phyloP scores from a whole-genome alignment of 2,329 filamentous ascomycete genomes.

The Lachnellula subtilissima region DNA sequence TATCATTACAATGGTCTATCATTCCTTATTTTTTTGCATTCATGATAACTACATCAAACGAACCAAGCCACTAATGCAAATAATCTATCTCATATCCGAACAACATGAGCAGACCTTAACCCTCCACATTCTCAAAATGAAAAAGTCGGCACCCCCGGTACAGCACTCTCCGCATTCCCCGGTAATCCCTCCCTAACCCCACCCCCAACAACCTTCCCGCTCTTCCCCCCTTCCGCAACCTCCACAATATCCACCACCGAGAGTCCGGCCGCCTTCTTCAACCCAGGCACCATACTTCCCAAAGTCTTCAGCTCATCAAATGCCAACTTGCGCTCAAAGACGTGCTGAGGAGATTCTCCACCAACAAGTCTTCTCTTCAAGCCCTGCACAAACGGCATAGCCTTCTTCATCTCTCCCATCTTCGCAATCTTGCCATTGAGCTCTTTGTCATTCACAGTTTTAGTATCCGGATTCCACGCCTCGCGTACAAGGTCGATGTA shows the following conservation, averaged over 20 bases:
- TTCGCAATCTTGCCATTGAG: constrained; percentile 75
- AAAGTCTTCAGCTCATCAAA: constrained; percentile 82
- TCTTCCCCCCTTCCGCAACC: constrained; percentile 67
- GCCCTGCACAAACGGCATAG: constrained; percentile 90
- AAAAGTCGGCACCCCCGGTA: constrained; percentile 83
- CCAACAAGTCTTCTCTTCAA: constrained; percentile 78
- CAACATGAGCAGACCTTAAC: too few relatives aligned
- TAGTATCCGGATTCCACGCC: constrained; percentile 57
- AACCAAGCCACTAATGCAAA: background rate
- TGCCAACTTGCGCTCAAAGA: constrained; percentile 77
- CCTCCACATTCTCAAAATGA: constrained; percentile 73
- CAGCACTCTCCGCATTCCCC: constrained; percentile 63
- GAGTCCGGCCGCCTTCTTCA: constrained; percentile 72
- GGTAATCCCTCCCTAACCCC: constrained; percentile 52
- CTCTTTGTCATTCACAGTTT: constrained; percentile 72
- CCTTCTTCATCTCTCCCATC: constrained; percentile 89
- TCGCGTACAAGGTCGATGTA: constrained; percentile 77
- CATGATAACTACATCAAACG: constrained; percentile 2
- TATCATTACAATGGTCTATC: background rate
- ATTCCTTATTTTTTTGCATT: background rate
- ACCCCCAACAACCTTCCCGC: constrained; percentile 45
- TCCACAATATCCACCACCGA: constrained; percentile 66
- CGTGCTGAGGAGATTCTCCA: constrained; percentile 60
- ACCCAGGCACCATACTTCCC: constrained; percentile 68
- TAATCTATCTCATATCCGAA: background rate